Conservation (phyloP, 306 rosid species). For the Delonix regia region DNA sequence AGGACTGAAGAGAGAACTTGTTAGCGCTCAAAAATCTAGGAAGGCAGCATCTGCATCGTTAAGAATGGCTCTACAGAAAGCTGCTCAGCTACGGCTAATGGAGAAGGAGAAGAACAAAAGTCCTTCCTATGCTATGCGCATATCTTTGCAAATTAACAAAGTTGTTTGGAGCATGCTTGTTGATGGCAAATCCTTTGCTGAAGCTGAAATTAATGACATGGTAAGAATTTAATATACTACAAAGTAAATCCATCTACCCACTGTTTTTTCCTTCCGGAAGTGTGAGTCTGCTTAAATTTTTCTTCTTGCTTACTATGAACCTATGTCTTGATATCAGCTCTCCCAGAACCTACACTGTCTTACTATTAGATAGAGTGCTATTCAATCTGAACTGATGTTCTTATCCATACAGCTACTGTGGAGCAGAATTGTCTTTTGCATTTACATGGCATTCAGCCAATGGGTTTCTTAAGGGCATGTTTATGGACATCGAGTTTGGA, state of each 20-base stretch:
- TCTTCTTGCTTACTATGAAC: slow-evolving; percentile 14
- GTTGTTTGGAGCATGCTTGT: slow-evolving; percentile 99
- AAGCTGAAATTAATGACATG: slow-evolving; percentile 96
- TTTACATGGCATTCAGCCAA: neutral
- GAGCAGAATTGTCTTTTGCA: neutral
- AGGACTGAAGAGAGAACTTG: slow-evolving; percentile 85
- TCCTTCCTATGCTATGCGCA: slow-evolving; percentile 98
- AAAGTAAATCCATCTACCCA: neutral
- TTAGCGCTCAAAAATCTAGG: slow-evolving; percentile 77
- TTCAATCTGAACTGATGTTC: neutral
- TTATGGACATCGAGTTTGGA: no score
- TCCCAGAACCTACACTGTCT: slow-evolving; percentile 15
- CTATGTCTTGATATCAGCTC: slow-evolving; percentile 2
- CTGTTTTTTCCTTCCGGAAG: slow-evolving; percentile 28
- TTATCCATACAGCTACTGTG: neutral
- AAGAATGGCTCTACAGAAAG: slow-evolving; percentile 84
- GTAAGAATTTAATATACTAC: slow-evolving; percentile 53
- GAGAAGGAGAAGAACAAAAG: slow-evolving; percentile 98
- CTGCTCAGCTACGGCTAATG: slow-evolving; percentile 83
- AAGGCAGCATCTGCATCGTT: slow-evolving; percentile 85
- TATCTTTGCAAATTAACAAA: slow-evolving; percentile 86
- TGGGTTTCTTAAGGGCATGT: neutral
- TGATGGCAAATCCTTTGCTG: slow-evolving; percentile 98
- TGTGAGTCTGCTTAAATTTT: slow-evolving; percentile 13
- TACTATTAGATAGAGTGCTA: no score